Conservation (phyloP, 305 asterid species). For the Coffea humblotiana region DNA sequence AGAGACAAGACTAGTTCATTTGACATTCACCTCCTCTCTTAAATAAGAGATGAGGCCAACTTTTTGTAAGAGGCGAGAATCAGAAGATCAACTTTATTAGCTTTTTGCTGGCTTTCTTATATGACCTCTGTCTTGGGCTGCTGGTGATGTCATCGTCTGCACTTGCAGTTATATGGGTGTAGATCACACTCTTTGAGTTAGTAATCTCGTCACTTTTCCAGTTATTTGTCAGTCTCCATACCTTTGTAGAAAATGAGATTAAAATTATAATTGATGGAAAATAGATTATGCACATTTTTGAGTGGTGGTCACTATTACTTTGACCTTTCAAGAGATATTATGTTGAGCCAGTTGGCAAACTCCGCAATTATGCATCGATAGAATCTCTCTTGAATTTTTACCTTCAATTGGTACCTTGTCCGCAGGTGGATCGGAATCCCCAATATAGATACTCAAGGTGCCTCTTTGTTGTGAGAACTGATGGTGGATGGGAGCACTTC, state of each 20-base stretch:
- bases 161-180: background rate
- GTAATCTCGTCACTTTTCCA: background rate
- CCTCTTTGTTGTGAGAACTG: slow-evolving; percentile 87
- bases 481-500: slow-evolving; percentile 94
- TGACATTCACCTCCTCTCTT: background rate
- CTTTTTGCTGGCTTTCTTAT: background rate
- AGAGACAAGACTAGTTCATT: background rate
- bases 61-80: background rate
- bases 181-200: background rate
- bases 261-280: background rate
- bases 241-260: background rate
- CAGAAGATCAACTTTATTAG: background rate
- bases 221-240: background rate
- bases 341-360: background rate
- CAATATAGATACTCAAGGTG: slow-evolving; percentile 78
- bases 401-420: too few relatives aligned
- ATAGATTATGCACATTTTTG: background rate
- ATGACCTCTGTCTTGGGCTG: background rate
- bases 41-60: background rate
- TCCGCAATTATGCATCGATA: background rate
- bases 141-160: slow-evolving; percentile 5
- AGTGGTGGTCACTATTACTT: background rate
- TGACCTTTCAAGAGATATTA: background rate
- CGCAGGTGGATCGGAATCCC: slow-evolving; percentile 91
- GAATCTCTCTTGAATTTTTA: background rate